Conservation (phyloP, 2,329 filamentous ascomycete species). For the Ophiognomonia clavigignenti-juglandacearum region DNA sequence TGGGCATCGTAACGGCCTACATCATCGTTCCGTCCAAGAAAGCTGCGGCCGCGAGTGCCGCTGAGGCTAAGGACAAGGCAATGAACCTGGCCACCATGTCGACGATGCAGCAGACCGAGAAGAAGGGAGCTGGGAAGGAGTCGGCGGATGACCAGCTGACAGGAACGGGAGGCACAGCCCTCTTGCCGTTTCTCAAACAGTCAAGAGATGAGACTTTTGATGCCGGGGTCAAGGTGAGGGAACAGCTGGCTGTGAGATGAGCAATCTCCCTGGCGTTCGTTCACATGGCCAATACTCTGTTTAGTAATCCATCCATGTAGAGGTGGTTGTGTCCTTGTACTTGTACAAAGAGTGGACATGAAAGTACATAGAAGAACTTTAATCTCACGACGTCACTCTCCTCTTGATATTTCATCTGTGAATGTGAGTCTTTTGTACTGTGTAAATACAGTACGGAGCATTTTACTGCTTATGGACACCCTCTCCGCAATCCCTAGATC, state of each 20-base stretch:
- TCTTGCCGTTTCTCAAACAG: slow-evolving; percentile 88
- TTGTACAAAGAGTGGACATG: no score
- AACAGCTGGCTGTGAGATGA: slow-evolving; percentile 17
- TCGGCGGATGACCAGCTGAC: slow-evolving; percentile 52
- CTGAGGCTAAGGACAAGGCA: slow-evolving; percentile 23
- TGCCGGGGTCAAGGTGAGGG: slow-evolving; percentile 25
- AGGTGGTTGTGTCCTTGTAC: no score
- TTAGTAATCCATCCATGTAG: no score
- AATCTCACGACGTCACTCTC: no score
- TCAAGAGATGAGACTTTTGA: slow-evolving; percentile 72
- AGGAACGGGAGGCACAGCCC: slow-evolving; percentile 80
- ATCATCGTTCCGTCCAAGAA: slow-evolving; percentile 73
- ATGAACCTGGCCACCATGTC: slow-evolving; percentile 12
- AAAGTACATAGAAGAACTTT: no score
- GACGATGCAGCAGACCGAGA: slow-evolving; percentile 13
- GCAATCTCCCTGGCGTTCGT: not conserved
- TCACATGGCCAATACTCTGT: no score
- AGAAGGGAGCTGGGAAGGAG: slow-evolving; percentile 12
- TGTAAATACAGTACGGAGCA: no score
- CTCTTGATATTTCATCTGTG: no score
- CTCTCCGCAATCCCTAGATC: no score
- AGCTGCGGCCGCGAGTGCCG: slow-evolving; percentile 21
- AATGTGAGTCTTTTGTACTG: no score
- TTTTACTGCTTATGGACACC: no score
- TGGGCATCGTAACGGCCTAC: slow-evolving; percentile 84